A percentile compares a stretch with the other conserved stretches of the same genome.
These are phyloP conservation scores for Helicocarpus griseus DNA, from an alignment of 2,329 filamentous ascomycete genomes.

Conservation along the genomic window DNA sequence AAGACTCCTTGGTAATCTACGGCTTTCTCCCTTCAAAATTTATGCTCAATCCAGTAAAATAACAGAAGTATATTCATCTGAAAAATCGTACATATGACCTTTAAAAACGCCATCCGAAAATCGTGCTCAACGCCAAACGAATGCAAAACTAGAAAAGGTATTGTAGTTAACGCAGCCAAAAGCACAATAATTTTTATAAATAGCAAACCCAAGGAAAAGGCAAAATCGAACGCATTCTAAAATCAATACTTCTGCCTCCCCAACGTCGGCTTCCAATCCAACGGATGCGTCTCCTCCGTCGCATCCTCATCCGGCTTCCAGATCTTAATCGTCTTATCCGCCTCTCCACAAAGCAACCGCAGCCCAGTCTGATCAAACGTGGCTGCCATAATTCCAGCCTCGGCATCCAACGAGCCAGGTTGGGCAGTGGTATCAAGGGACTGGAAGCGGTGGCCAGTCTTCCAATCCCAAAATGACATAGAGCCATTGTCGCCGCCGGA, in stretches of 20 bases:
- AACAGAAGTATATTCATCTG: not conserved
- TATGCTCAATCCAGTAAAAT: not conserved
- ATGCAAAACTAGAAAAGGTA: constrained; percentile 7
- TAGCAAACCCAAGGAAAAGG: constrained; percentile 10
- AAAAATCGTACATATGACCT: not conserved
- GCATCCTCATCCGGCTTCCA: constrained; percentile 92
- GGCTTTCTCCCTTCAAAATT: not conserved
- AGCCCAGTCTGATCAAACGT: constrained; percentile 85
- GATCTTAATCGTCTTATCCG: constrained; percentile 97
- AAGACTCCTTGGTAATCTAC: not conserved
- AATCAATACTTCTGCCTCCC: constrained; percentile 63
- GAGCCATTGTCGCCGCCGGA: constrained; percentile 93
- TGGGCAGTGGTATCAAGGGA: constrained; percentile 83
- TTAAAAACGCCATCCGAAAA: not conserved
- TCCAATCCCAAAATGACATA: constrained; percentile 99
- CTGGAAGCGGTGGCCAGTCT: constrained; percentile 87
- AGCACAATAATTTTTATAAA: constrained; percentile 19
- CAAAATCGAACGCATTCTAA: constrained; percentile 3
- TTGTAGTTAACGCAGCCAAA: constrained; percentile 15
- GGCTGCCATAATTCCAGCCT: constrained; percentile 88
- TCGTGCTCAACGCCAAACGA: constrained; percentile 9
- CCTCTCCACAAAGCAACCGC: constrained; percentile 85
- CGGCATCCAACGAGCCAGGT: constrained; percentile 85
- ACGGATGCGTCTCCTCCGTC: constrained; percentile 79
- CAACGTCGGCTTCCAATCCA: constrained; percentile 83